These are phyloP conservation scores for Cryptococcus maquisensis DNA, from an alignment of 1,284 basidiomycete species.

Conservation along the genomic window DNA sequence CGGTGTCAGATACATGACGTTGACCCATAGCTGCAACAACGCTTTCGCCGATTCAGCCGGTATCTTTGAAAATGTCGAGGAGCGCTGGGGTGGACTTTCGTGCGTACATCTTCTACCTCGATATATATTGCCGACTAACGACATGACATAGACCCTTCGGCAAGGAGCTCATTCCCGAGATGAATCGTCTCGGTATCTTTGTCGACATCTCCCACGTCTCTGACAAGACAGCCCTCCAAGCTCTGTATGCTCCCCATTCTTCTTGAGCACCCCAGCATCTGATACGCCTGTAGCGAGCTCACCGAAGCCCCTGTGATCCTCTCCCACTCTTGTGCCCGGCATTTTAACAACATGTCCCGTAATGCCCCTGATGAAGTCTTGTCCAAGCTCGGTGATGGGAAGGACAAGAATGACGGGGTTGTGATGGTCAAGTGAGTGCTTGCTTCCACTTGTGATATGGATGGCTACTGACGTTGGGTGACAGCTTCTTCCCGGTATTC, in stretches of 20 bases:
- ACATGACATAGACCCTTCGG: constrained; percentile 55
- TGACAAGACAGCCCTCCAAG: constrained; percentile 73
- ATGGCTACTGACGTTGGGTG: not conserved
- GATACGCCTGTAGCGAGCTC: constrained; percentile 8
- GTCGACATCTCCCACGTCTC: constrained; percentile 62
- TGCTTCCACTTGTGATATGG: not conserved
- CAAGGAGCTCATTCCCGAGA: constrained; percentile 68
- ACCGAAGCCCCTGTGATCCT: constrained; percentile 79
- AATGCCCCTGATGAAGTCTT: constrained; percentile 80
- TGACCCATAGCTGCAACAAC: constrained; percentile 87
- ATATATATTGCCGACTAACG: constrained; percentile 43
- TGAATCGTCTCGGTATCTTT: constrained; percentile 74
- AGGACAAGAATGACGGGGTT: constrained; percentile 69
- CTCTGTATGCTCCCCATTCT: constrained; percentile 50
- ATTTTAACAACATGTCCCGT: constrained; percentile 44
- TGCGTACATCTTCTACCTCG: constrained; percentile 16
- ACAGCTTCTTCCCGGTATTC: constrained; percentile 46
- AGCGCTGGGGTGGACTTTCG: constrained; percentile 41
- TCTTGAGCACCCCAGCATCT: not conserved
- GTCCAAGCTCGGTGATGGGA: constrained; percentile 59
- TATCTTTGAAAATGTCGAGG: constrained; percentile 39
- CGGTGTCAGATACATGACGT: constrained; percentile 81
- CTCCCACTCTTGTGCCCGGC: constrained; percentile 75
- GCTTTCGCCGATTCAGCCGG: constrained; percentile 86
- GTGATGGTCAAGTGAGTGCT: constrained; percentile 65